phyloP scores from a whole-genome alignment of 345 rosid species.

The Gossypium mustelinum region DNA sequence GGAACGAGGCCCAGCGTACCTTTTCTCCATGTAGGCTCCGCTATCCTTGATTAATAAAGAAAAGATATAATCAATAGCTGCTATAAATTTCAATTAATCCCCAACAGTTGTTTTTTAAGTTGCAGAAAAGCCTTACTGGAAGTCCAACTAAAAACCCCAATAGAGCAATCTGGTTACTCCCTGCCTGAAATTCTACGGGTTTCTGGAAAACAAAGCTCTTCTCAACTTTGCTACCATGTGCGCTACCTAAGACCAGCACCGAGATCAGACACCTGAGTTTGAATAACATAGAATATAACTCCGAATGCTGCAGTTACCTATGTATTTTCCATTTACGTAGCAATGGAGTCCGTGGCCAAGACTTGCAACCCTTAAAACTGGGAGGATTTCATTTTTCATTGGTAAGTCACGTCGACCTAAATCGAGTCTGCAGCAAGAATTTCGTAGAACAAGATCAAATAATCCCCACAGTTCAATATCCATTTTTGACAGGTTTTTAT shows the following conservation, averaged over 20 bases:
- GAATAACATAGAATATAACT: neutral
- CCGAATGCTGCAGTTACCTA: slow-evolving; percentile 37
- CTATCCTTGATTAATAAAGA: slow-evolving; percentile 50
- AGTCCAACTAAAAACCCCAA: slow-evolving; percentile 60
- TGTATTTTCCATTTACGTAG: slow-evolving; percentile 62
- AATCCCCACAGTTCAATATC: neutral
- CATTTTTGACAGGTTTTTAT: neutral
- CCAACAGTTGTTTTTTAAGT: neutral
- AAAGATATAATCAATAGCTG: slow-evolving; percentile 2
- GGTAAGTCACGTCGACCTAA: slow-evolving; percentile 44
- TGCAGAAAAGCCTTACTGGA: slow-evolving; percentile 43
- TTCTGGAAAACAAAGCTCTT: slow-evolving; percentile 76
- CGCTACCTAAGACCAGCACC: slow-evolving; percentile 39
- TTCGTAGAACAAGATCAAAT: neutral
- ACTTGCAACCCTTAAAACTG: slow-evolving; percentile 63
- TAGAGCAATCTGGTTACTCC: slow-evolving; percentile 48
- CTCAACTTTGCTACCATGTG: slow-evolving; percentile 79
- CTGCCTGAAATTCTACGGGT: slow-evolving; percentile 41
- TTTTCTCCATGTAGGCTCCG: slow-evolving; percentile 81
- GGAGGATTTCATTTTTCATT: slow-evolving; percentile 34
- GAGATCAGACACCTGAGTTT: neutral
- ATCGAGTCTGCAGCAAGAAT: slow-evolving; percentile 38
- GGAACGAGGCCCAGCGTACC: slow-evolving; percentile 72
- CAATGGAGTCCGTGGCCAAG: slow-evolving; percentile 78
- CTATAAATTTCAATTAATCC: neutral